Base-by-base conservation (phyloP, 495 filamentous ascomycete species). In the Coniosporium apollinis region DNA sequence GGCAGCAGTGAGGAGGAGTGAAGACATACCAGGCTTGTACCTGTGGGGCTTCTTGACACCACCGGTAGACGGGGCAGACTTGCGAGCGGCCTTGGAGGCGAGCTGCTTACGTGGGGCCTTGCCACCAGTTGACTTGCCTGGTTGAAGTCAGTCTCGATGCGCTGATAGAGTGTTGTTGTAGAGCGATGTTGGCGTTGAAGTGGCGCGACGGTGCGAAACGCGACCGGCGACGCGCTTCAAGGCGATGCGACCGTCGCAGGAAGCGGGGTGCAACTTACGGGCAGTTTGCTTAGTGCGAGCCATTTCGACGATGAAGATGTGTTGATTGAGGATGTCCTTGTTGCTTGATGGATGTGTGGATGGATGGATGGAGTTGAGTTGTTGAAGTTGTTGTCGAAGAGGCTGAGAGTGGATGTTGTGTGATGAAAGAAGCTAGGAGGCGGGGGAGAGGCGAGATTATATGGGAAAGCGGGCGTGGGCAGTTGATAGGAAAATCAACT, bases 11-110 rank as follows among this genome's bases (percentile, higher is more conserved):
- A 38, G 19, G n/a, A 28, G 17, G 9, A 16, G 17, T 25, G 19
- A 34, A 31, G 42, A 59, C 66, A 51, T 70, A 86, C 86, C 87
- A 60, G 89, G 89, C 87, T 96, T 99, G 63, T 99, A 99, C 54
- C 89, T 79, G 69, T 96, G 91, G 62, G 89, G 89, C 89, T 99
- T 99, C 91, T 99, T 99, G 79, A 99, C 89, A 77, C 75, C 76
- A 52, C 74, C 77, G 51, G 76, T 78, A 42, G 75, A 78, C 50
- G 76, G 76, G 22, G 76, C 74, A 42, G 71, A 71, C 64, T 81
- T 79, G 58, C 79, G 74, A 54, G 78, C 78, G 44, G 77, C 78
- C 74, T 83, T 83, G 65, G 76, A 77, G 49, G 76, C 76, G 56
- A 94, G 83, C 74, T 91, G 82, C 82, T 94, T 94, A 70, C 86